phyloP scores from a whole-genome alignment of 768 basidiomycete genomes.

The Rhizopogon sp. region DNA sequence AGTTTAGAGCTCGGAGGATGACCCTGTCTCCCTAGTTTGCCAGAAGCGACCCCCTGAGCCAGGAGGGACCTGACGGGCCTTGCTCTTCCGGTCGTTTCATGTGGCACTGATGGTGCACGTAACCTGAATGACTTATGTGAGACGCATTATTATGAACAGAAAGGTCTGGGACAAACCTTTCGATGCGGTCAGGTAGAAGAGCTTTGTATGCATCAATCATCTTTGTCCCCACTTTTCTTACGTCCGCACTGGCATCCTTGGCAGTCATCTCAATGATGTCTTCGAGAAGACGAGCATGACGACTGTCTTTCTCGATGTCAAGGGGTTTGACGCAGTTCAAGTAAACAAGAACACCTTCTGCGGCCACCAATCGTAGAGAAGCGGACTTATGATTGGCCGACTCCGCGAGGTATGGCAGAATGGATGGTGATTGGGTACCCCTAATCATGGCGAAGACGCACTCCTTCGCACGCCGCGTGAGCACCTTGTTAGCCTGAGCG shows the following conservation, averaged over 20 bases:
- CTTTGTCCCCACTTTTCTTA: slow-evolving; percentile 63
- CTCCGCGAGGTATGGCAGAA: slow-evolving; percentile 59
- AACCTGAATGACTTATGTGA: slow-evolving; percentile 1
- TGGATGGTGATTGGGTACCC: slow-evolving; percentile 57
- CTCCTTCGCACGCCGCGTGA: slow-evolving; percentile 57
- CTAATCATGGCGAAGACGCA: slow-evolving; percentile 61
- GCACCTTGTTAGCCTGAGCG: slow-evolving; percentile 76
- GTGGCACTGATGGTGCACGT: too few relatives aligned
- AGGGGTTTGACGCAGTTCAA: slow-evolving; percentile 77
- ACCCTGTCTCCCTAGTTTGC: not conserved
- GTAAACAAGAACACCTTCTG: slow-evolving; percentile 60
- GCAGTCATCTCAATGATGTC: slow-evolving; percentile 60
- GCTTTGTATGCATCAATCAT: slow-evolving; percentile 74
- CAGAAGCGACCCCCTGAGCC: not conserved
- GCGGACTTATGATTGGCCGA: slow-evolving; percentile 62
- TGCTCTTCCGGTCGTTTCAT: too few relatives aligned
- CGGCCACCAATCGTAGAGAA: slow-evolving; percentile 57
- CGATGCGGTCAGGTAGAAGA: slow-evolving; percentile 62
- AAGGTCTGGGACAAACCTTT: slow-evolving; percentile 40
- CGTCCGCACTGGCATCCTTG: slow-evolving; percentile 70
- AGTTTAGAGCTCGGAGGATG: not conserved
- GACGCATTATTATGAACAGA: not conserved
- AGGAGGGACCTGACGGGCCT: not conserved
- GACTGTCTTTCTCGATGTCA: slow-evolving; percentile 64
- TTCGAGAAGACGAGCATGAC: slow-evolving; percentile 60